Evolutionary conservation across 2,329 filamentous ascomycete genomes (phyloP), one percentile per base, ranked within the genome.

Genomic region (Aureobasidium sp.): DNA sequence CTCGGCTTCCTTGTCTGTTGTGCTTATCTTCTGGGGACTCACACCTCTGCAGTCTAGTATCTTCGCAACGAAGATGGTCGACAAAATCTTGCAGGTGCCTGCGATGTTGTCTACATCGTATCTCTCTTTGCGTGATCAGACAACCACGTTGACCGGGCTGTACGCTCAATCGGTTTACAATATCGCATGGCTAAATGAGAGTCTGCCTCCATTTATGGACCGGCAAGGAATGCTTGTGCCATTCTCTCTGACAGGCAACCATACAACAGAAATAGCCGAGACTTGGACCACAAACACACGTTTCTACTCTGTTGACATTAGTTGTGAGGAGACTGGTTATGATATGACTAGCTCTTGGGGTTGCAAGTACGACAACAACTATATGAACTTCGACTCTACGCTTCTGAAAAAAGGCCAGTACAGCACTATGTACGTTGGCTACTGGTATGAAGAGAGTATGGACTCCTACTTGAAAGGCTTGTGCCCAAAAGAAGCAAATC

Each of bases 1-100:
- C 48, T 75, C 75, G 15, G 75, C 77, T 0, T 80, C 80, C 0
- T 71, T 74, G 0, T 73, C 77, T 0, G 77, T 83, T 65, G 70
- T 86, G 0, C 48, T 83, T 0, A 75, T 85, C 0, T 81, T 82
- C 2, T 85, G 80, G 80, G 71, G 77, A 0, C 64, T 86, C 0
- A 84, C 82, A 0, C 83, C 83, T 0, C 66, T 80, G 0, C 82
- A 85, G 66, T 78, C 81, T 29, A 78, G 81, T n/a, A 76, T 85
- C 0, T 80, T 86, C 5, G 78, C 79, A 0, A 74, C 71, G 0
- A 67, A 68, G 0, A 67, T 67, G 0, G 68, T 81, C 0, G 66
- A 49, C 0, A 68, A 71, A 1, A 68, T 64, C 0, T 53, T 66
- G 0, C 2, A 63, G 0, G 6, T 54, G 0, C 7, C 64, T 0